phyloP scores from a whole-genome alignment of 176 grass and related monocot genomes.

The Poa annua region DNA sequence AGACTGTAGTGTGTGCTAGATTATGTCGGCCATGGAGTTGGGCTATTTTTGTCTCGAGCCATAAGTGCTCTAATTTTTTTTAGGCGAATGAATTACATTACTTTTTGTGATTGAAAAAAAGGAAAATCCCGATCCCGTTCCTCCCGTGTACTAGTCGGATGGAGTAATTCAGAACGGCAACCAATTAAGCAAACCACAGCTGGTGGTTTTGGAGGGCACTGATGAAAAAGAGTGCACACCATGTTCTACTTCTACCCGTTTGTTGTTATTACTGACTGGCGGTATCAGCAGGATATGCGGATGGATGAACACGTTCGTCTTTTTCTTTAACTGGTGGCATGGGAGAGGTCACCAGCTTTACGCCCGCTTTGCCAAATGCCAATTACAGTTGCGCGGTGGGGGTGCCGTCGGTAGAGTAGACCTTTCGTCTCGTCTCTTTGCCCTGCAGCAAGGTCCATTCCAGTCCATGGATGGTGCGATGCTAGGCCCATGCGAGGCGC shows the following conservation, averaged over 20 bases:
- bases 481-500: conserved; percentile 12
- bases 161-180: background rate
- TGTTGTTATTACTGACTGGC: background rate
- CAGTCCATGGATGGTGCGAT: background rate
- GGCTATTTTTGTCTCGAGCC: background rate
- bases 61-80: background rate
- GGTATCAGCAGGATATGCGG: conserved; percentile 4
- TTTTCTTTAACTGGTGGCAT: conserved; percentile 27
- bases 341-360: conserved; percentile 33
- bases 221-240: background rate
- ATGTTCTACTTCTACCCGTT: background rate
- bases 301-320: conserved; percentile 30
- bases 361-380: conserved; percentile 33
- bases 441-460: conserved; percentile 6
- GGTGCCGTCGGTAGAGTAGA: background rate
- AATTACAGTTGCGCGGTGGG: conserved; percentile 13
- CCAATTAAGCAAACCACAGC: too few species aligned
- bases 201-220: background rate
- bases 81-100: background rate
- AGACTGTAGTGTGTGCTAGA: background rate
- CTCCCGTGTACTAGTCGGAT: background rate
- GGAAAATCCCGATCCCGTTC: background rate
- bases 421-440: conserved; percentile 33
- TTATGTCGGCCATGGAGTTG: background rate
- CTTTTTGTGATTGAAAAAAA: background rate